phyloP scores from a whole-genome alignment of 352 stramenopile genomes.

The Phytopythium vexans region DNA sequence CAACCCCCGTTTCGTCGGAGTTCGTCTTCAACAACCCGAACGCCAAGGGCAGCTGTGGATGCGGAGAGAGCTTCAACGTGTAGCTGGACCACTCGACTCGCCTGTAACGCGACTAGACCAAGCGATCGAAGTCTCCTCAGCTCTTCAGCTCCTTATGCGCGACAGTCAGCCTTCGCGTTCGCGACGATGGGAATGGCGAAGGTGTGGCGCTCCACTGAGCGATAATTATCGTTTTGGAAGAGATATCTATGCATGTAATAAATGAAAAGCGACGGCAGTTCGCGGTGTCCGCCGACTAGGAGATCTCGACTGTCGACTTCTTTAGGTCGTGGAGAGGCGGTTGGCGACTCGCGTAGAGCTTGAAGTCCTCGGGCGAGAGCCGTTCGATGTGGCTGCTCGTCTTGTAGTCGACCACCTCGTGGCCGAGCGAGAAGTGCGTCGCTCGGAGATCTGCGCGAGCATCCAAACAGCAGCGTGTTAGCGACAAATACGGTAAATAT shows the following conservation, averaged over 20 bases:
- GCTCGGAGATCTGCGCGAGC: slow-evolving; percentile 56
- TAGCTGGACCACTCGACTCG: slow-evolving; percentile 40
- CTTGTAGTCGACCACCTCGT: slow-evolving; percentile 63
- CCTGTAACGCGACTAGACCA: no score
- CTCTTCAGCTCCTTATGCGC: background rate
- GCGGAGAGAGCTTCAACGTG: slow-evolving; percentile 99
- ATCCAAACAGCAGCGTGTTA: slow-evolving; percentile 2
- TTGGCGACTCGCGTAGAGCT: slow-evolving; percentile 39
- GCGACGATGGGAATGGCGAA: no score
- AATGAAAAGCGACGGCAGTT: no score
- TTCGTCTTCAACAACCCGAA: slow-evolving; percentile 99
- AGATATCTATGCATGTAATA: no score
- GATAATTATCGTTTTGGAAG: no score
- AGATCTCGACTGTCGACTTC: slow-evolving; percentile 73
- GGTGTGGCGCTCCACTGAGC: no score
- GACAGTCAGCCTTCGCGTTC: no score
- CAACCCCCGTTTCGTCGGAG: slow-evolving; percentile 95
- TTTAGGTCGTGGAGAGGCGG: slow-evolving; percentile 55
- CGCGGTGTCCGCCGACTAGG: slow-evolving; percentile 14
- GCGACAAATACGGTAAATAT: slow-evolving; percentile 5
- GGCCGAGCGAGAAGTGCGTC: slow-evolving; percentile 69
- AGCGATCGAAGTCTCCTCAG: background rate
- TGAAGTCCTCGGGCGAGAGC: slow-evolving; percentile 56
- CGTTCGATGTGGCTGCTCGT: slow-evolving; percentile 65
- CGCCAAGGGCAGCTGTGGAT: slow-evolving; percentile 98